Base-by-base conservation (phyloP, 2,329 filamentous ascomycete genomes). In the Fusarium odoratissimum region DNA sequence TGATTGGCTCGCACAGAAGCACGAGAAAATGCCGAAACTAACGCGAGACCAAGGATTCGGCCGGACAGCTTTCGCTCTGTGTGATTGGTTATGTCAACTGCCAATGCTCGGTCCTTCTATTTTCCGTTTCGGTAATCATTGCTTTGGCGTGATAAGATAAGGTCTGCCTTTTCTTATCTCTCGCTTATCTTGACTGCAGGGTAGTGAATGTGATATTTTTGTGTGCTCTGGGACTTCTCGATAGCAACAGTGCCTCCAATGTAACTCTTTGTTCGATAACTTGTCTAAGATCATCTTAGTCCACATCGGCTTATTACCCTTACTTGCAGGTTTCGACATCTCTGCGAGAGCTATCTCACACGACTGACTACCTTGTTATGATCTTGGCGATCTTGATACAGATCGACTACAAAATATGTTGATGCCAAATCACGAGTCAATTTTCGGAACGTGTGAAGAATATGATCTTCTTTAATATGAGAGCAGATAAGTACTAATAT, bases 11-110 rank as follows among this genome's bases (percentile, higher is more conserved):
- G 7, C 3, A 2, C 19, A 38, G 16, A 67, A 38, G 63, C 63
- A 67, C 64, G 63, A 67, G 64, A 67, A 67, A 30, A 67, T 44
- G 55, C 64, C 63, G 64, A 67, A 16, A 67, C 35, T 30, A 23
- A 62, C 45, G 63, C 64, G 64, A 67, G 41, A 12, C 16, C 3
- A 41, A 31, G 2, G 1, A 40, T 23, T 12, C 2, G 10, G 9
- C 19, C 23, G 28, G 14, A 3, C 16, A 19, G 4, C 9, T 2
- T 10, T 31, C 4, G 0, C 1, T 25, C 1, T 25, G 23, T 45
- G 9, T 30, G 2, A 63, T 46, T 46, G 13, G 45, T 14, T 44
- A 8, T 5, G 13, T 14, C 8, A 23, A 16, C 13, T 9, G 13
- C 23, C 21, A 4, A 10, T 21, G 5, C 45, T 31, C 45, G 28